Evolutionary conservation across 352 stramenopile species (phyloP), one percentile per base, ranked within the genome.

Genomic region (Albugo laibachii): DNA sequence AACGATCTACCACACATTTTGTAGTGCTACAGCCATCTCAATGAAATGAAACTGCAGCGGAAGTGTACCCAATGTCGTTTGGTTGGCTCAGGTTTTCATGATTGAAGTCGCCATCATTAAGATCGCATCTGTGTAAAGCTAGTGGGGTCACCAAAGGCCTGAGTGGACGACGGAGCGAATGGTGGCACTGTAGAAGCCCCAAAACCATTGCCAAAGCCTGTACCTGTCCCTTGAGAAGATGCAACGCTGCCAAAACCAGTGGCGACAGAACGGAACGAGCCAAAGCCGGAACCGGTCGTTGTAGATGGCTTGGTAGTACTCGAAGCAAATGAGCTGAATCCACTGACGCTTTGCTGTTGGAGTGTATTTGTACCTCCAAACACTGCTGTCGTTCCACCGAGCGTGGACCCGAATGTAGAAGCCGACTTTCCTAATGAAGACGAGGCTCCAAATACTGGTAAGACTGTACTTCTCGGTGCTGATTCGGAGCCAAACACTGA

Each of bases 171-270:
- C 24, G 3, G 24, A 31, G 3, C 24, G 8, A 31, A 31, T 10
- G 24, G 24, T 31, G 24, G 8, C 3, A 8, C 38, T 43, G 38
- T 8, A 45, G 55, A 61, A 6, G 50, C 50, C 45, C 61, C 57
- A 39, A 72, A 72, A 20, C 65, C 56, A 41, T 60, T 63, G 10
- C 61, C 57, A 49, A 47, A 52, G 8, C 42, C 13, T 47, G 55
- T 35, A 38, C 52, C 45, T 1, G 58, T 8, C 24, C 24, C 24
- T 31, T 31, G 24, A 3, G 24, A 31, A 8, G 24, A 31, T 31
- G 24, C 62, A 51, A 79, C 71, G n/a, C 62, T 50, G 41, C 57
- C 55, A 8, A 78, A 78, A n/a, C 57, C 49, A 5, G 62, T n/a
- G 1, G 45, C 56, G 41, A 71, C 61, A 16, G 58, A 42, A 5